Conservation (phyloP, 148 eudicot genomes). For the Arctostaphylos glauca region DNA sequence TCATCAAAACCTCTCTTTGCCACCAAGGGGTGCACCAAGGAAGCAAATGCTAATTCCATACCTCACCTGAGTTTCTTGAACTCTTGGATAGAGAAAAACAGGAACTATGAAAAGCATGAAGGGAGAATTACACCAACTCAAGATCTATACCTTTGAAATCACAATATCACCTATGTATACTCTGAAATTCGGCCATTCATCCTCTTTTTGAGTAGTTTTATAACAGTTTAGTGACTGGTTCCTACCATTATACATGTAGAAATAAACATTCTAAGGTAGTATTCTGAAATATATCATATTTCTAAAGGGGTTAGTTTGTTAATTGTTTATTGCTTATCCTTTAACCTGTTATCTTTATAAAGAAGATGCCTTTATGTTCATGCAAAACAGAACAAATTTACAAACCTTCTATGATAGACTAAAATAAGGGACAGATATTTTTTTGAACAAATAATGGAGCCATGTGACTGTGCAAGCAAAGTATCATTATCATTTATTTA, state of each 20-base stretch:
- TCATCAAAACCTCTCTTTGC: slow-evolving; percentile 5
- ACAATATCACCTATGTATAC: background rate
- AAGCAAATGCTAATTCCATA: slow-evolving; percentile 38
- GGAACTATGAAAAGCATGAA: background rate
- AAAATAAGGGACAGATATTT: too few species aligned
- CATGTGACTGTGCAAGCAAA: too few species aligned
- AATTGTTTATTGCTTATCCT: background rate
- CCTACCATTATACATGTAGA: background rate
- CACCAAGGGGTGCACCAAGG: slow-evolving; percentile 13
- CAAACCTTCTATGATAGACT: too few species aligned
- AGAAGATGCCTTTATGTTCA: too few species aligned
- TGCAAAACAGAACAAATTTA: too few species aligned
- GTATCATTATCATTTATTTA: too few species aligned
- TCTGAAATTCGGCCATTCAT: background rate
- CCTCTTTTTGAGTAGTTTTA: background rate
- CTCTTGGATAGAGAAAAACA: background rate
- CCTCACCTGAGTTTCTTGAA: background rate
- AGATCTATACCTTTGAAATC: background rate
- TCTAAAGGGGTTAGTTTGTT: background rate
- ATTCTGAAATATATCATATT: background rate
- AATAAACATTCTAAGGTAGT: background rate
- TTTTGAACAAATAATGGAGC: too few species aligned
- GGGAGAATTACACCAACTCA: background rate
- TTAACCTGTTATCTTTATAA: background rate
- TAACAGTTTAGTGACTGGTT: background rate